Percentiles rank a stretch among this genome's conserved stretches.
These are phyloP conservation scores for Polygonum aviculare DNA, from an alignment of 148 eudicot species.

Conservation along the genomic window DNA sequence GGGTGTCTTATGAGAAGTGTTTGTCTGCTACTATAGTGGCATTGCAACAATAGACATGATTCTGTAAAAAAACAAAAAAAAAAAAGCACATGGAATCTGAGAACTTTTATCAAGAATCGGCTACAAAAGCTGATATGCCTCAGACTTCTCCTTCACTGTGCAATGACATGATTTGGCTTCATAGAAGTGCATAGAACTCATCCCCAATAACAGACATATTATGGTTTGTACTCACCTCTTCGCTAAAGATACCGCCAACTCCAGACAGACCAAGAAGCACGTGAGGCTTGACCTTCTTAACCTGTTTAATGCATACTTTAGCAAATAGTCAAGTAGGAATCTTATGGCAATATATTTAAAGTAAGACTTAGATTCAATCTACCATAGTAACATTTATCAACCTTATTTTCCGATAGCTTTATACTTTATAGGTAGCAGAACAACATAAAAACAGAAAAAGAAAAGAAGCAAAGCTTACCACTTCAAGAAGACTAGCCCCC, in stretches of 20 bases:
- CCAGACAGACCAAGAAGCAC: conserved; percentile 99
- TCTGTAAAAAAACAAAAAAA: not conserved
- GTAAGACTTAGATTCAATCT: not conserved
- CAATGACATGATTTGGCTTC: not conserved
- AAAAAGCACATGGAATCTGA: not conserved
- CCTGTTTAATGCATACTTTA: conserved; percentile 31
- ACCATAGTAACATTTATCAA: not conserved
- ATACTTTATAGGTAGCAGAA: not conserved
- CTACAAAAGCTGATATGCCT: not conserved
- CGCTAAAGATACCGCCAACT: conserved; percentile 86
- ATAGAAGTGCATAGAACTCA: not conserved
- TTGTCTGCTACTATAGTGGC: not conserved
- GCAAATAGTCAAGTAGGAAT: conserved; percentile 11
- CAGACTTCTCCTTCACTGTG: not conserved
- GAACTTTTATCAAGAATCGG: not conserved
- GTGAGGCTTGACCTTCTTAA: conserved; percentile 87
- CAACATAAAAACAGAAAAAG: not conserved
- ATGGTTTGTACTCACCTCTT: conserved; percentile 40
- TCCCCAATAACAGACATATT: not conserved
- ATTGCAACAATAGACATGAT: not conserved
- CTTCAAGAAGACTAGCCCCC: conserved; percentile 84
- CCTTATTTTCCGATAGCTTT: not conserved
- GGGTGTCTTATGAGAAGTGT: not conserved
- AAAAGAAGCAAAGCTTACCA: conserved; percentile 37
- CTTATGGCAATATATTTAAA: not conserved